phyloP scores from a whole-genome alignment of 2,329 filamentous ascomycete genomes.

The Penicillium sp. region DNA sequence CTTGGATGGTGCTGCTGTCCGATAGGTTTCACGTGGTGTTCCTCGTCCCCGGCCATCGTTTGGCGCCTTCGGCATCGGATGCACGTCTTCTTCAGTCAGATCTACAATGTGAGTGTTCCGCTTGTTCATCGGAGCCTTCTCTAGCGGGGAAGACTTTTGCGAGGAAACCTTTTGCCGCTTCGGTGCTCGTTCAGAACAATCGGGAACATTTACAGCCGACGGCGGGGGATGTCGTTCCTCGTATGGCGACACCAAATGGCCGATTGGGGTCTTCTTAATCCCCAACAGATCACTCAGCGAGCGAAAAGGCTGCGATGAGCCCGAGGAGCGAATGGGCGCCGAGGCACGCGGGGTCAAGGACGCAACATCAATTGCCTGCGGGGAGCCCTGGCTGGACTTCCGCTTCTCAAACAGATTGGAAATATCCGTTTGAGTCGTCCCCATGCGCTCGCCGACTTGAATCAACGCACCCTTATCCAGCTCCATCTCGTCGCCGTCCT shows the following conservation, averaged over 20 bases:
- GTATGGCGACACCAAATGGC: conserved; percentile 68
- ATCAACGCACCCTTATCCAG: conserved; percentile 78
- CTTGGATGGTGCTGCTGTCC: neutral
- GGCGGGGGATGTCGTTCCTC: conserved; percentile 45
- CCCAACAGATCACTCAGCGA: conserved; percentile 67
- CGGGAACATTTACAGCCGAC: conserved; percentile 11
- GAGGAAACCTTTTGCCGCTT: conserved; percentile 38
- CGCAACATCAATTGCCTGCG: conserved; percentile 34
- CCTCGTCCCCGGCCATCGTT: neutral
- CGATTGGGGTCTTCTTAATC: conserved; percentile 64
- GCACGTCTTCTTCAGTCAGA: conserved; percentile 19
- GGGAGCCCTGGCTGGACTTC: conserved; percentile 44
- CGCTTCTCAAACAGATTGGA: conserved; percentile 73
- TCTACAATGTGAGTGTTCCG: conserved; percentile 23
- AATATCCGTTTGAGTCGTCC: conserved; percentile 74
- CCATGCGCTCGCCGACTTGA: conserved; percentile 76
- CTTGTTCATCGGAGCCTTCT: conserved; percentile 12
- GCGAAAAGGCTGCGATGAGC: conserved; percentile 51
- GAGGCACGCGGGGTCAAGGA: conserved; percentile 48
- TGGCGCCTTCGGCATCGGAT: neutral
- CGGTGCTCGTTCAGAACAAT: conserved; percentile 27
- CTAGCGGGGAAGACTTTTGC: conserved; percentile 22
- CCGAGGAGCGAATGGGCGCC: conserved; percentile 25
- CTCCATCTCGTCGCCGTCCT: conserved; percentile 78
- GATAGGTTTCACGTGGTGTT: neutral